Base-by-base conservation (phyloP, 345 rosid genomes). In the Lenwebbia sp. region DNA sequence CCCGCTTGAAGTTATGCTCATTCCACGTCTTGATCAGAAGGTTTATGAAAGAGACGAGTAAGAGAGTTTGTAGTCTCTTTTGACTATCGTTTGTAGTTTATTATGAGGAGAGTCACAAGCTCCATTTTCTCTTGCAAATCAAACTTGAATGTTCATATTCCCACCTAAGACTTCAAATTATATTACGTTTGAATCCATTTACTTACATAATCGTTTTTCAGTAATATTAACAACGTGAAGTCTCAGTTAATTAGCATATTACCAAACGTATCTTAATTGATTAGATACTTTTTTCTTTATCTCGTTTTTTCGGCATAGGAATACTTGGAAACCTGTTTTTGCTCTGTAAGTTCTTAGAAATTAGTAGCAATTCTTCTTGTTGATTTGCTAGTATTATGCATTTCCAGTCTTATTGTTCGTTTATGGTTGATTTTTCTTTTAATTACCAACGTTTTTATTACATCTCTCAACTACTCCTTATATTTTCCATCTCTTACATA, bases 1-100 rank as follows among this genome's bases (percentile, higher is more conserved):
- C 83, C 90, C 91, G 5, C 89, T 91, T 70, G 88, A 89, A 60
- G 90, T 90, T 86, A 40, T 89, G 28, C 52, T 90, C 50, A 65
- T 81, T 9, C 93, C 91, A 2, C 75, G 93, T 84, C 90, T 90
- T 37, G 44, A 82, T 86, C n/a, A 85, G 40, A 44, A 85, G 58
- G 83, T 87, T 44, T 88, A 87, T 86, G 88, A 22, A 33, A 28
- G 83, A 25, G 57, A 84, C 37, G 55, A 82, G 25, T 70, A 70
- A 70, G 78, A 70, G 78, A 33, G 10, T 17, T 21, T 17, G 78
- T 22, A 33, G 78, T 70, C 44, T 9, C 23, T 8, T 8, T 8
- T 8, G 23, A 65, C 78, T 65, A 65, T 33, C 40, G 44, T 33
- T 7, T 30, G 44, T 21, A 33, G 23, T 65, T 65, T 9, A 65